A percentile compares a stretch with the other conserved stretches of the same genome.
These are phyloP conservation scores for Gossypium thurberi DNA, from an alignment of 345 rosid genomes.

Conservation along the genomic window DNA sequence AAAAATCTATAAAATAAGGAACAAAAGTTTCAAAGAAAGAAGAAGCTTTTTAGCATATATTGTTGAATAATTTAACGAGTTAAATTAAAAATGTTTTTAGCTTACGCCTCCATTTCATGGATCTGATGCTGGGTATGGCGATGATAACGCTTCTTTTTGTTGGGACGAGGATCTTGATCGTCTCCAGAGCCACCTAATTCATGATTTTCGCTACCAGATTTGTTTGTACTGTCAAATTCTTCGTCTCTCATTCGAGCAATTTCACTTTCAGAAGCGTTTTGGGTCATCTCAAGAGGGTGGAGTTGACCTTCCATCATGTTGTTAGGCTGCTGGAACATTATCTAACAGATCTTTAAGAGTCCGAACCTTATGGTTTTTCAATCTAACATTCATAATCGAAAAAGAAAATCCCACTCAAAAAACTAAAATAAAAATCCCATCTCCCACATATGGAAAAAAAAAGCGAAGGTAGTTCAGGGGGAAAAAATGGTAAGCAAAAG, in stretches of 20 bases:
- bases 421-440: not conserved
- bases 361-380: slow-evolving; percentile 35
- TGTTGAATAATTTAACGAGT: not conserved
- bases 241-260: slow-evolving; percentile 42
- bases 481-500: not conserved
- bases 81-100: not conserved
- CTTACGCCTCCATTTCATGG: slow-evolving; percentile 98
- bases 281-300: slow-evolving; percentile 42
- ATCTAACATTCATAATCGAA: slow-evolving; percentile 27
- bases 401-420: slow-evolving; percentile 20
- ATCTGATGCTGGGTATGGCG: slow-evolving; percentile 98
- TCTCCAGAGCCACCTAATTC: slow-evolving; percentile 88
- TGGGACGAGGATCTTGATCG: slow-evolving; percentile 69
- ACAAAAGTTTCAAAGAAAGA: not conserved
- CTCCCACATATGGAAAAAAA: not conserved
- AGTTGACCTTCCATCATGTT: slow-evolving; percentile 55
- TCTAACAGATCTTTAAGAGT: slow-evolving; percentile 48
- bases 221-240: slow-evolving; percentile 59
- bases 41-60: not conserved
- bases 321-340: slow-evolving; percentile 54
- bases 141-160: slow-evolving; percentile 86
- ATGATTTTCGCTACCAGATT: slow-evolving; percentile 87
- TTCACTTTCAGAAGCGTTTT: slow-evolving; percentile 48
- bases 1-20: slow-evolving; percentile 35
- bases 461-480: not conserved